Evolutionary conservation across 83 land plant species (phyloP), one percentile per base, ranked within the genome.

Genomic region (Picea abies): DNA sequence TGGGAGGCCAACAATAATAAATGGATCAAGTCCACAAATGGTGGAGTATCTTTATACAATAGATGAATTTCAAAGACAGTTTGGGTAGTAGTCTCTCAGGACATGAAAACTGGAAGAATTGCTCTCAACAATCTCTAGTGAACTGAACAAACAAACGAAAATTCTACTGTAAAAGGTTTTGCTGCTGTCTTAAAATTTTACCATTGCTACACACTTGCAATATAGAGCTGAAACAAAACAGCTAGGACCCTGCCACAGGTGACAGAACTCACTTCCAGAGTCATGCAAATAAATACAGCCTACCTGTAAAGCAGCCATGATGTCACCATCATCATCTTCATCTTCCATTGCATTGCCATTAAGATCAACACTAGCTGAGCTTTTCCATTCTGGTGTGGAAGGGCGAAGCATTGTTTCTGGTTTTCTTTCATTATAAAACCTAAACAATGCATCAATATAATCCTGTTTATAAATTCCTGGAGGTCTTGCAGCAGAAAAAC

Each of bases 391-490:
- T 15, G 99, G 99, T 79, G 96, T 96, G 20, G 90, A 32, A 44
- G 99, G 99, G 71, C 91, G 92, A 60, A 78, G 60, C 10, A 94
- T 60, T 80, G 80, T 64, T 60, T 94, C 94, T 83, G 97, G 92
- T 76, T 81, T 91, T 49, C 85, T 89, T 71, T 97, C 99, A 88
- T 97, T 92, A 85, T 96, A 97, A 71, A 96, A 93, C 60, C 84
- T 83, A 78, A 89, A 97, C 67, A 97, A 83, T 23, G 90, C 88
- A 68, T 96, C 94, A 84, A 97, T 91, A 81, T 97, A 97, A 67
- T 96, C 95, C 25, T 80, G 87, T 82, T 97, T 97, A 83, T 97
- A 97, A 14, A 97, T 97, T 49, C 99, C 99, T 16, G 99, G 99
- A 41, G 99, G 97, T 12, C 99, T 94, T 78, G 95, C 97, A 6